Evolutionary conservation across 106 monocot genomes (phyloP).

Genomic region (Agapanthus africanus): DNA sequence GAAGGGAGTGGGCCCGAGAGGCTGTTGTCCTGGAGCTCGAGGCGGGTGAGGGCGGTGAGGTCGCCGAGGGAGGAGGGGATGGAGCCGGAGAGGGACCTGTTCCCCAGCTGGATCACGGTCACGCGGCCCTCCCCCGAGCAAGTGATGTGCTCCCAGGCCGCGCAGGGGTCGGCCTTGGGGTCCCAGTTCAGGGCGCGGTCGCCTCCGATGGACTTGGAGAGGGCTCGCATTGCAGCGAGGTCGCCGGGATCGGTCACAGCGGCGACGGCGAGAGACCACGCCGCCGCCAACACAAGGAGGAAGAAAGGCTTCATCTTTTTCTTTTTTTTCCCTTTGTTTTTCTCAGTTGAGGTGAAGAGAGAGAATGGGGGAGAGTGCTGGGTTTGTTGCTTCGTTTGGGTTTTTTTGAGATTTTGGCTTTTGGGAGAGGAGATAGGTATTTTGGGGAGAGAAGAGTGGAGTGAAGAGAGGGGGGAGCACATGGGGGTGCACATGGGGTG

Average conservation of each 20-base stretch:
- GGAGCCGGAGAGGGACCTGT: conserved; percentile 28
- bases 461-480: no score
- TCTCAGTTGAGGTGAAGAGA: no score
- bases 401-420: no score
- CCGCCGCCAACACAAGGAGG: no score
- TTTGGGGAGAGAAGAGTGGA: no score
- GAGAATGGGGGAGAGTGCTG: no score
- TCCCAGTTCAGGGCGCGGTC: conserved; percentile 8
- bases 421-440: no score
- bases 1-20: conserved; percentile 44
- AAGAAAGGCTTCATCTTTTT: no score
- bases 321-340: no score
- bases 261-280: no score
- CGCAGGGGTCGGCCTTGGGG: conserved; percentile 29
- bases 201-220: conserved; percentile 22
- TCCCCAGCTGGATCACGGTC: conserved; percentile 50
- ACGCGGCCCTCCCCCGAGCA: conserved; percentile 36
- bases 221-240: conserved; percentile 30
- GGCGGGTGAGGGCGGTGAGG: conserved; percentile 46
- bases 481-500: no score
- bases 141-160: conserved; percentile 35
- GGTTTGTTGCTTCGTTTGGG: no score
- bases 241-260: conserved; percentile 26
- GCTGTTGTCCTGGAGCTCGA: conserved; percentile 45
- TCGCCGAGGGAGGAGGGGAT: conserved; percentile 28